Conservation (phyloP, 192 early-diverging fungal genomes). For the Haplosporangium gracile region DNA sequence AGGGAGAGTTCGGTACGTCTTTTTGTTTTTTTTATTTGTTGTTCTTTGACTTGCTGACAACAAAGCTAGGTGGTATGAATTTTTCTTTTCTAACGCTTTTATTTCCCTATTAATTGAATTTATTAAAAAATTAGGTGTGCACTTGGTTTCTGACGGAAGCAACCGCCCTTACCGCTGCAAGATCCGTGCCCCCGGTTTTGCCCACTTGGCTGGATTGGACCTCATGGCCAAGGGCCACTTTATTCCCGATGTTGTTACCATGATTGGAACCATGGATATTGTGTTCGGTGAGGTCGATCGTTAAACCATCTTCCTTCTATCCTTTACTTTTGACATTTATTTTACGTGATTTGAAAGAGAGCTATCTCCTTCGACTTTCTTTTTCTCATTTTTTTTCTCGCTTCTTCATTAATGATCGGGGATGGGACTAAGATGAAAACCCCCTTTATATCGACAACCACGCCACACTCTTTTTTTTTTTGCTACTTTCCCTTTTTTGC, state of each 20-base stretch:
- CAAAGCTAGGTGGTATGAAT: neutral
- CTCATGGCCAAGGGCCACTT: conserved; percentile 92
- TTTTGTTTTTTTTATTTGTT: neutral
- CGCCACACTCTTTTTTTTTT: conserved; percentile 8
- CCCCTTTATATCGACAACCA: neutral
- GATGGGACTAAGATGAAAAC: neutral
- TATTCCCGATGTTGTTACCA: conserved; percentile 95
- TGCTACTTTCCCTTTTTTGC: neutral
- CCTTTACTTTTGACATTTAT: neutral
- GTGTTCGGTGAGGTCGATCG: conserved; percentile 97
- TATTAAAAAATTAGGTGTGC: conserved; percentile 62
- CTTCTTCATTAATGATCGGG: neutral
- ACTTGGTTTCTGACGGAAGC: conserved; percentile 92
- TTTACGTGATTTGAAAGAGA: neutral
- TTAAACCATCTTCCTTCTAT: conserved; percentile 54
- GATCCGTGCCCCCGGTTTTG: conserved; percentile 96
- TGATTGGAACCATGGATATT: conserved; percentile 98
- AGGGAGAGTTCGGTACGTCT: conserved; percentile 94
- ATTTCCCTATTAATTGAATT: neutral
- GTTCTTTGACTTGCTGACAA: neutral
- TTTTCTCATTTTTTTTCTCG: neutral
- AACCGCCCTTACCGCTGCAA: conserved; percentile 98
- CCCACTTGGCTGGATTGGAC: conserved; percentile 91
- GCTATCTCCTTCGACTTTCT: neutral
- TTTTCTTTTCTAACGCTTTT: neutral